Conservation (phyloP, 768 basidiomycete genomes). For the Rubroboletus satanas region DNA sequence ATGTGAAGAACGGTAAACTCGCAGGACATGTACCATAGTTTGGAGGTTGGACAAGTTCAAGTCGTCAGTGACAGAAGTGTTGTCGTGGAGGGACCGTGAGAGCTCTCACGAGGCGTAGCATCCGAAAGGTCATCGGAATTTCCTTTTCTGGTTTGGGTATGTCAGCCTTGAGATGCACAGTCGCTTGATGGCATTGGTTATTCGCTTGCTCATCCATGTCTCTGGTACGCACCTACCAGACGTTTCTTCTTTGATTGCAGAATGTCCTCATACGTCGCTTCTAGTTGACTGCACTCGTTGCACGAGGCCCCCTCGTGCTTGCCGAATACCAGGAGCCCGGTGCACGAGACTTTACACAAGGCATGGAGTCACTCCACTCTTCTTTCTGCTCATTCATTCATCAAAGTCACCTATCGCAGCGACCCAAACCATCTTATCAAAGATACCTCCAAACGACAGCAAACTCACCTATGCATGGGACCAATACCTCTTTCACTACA, state of each 20-base stretch:
- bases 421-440: conserved; percentile 83
- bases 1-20: background rate
- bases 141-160: conserved; percentile 7
- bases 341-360: conserved; percentile 85
- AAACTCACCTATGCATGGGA: conserved; percentile 89
- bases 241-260: background rate
- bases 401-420: conserved; percentile 40
- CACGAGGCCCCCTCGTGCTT: conserved; percentile 73
- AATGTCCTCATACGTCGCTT: background rate
- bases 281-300: conserved; percentile 82
- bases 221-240: conserved; percentile 16
- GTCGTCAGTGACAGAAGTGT: background rate
- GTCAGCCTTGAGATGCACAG: background rate
- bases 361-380: conserved; percentile 36
- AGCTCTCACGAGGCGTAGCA: conserved; percentile 4
- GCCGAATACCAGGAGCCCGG: conserved; percentile 77
- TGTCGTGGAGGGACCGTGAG: conserved; percentile 27
- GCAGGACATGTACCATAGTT: conserved; percentile 32
- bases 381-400: background rate
- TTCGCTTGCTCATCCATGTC: conserved; percentile 15
- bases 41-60: conserved; percentile 7
- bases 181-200: background rate
- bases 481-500: conserved; percentile 91
- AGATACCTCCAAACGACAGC: conserved; percentile 89
- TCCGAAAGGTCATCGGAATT: conserved; percentile 12